Evolutionary conservation across 179 eudicot genomes (phyloP).

Genomic region (Carnegiea gigantea): DNA sequence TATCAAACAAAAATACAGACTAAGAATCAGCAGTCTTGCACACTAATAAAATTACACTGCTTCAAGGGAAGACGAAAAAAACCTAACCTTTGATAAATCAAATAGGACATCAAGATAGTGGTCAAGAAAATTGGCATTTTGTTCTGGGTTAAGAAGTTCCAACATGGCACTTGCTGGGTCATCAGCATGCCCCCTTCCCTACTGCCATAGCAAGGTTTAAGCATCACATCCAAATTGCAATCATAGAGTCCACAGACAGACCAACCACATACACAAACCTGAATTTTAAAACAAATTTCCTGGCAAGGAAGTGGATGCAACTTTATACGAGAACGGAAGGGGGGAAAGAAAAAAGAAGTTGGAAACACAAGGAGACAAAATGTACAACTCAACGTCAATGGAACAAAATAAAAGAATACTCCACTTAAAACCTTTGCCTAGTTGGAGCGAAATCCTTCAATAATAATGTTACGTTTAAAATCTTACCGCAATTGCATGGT

Average conservation of each 20-base stretch:
- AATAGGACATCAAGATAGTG: conserved; percentile 98
- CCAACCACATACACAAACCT: background rate
- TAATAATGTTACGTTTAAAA: background rate
- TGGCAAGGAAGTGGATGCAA: background rate
- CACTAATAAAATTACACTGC: no score
- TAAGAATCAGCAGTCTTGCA: no score
- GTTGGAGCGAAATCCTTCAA: background rate
- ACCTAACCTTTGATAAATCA: conserved; percentile 89
- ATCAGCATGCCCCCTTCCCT: conserved; percentile 97
- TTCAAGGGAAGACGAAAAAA: background rate
- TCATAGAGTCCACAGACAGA: background rate
- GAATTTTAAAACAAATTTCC: background rate
- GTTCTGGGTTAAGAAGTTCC: conserved; percentile 99
- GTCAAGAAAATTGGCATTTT: conserved; percentile 94
- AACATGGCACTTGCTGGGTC: conserved; percentile 99
- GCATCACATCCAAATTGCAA: conserved; percentile 4
- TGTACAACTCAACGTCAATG: background rate
- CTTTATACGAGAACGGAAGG: background rate
- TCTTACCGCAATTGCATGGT: no score
- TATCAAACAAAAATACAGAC: no score
- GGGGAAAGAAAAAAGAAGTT: background rate
- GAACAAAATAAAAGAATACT: background rate
- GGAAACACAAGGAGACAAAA: background rate
- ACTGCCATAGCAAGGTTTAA: conserved; percentile 40
- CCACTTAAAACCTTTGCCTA: background rate